Evolutionary conservation across 2,329 filamentous ascomycete species (phyloP).

Genomic region (Colletotrichum tofieldiae): DNA sequence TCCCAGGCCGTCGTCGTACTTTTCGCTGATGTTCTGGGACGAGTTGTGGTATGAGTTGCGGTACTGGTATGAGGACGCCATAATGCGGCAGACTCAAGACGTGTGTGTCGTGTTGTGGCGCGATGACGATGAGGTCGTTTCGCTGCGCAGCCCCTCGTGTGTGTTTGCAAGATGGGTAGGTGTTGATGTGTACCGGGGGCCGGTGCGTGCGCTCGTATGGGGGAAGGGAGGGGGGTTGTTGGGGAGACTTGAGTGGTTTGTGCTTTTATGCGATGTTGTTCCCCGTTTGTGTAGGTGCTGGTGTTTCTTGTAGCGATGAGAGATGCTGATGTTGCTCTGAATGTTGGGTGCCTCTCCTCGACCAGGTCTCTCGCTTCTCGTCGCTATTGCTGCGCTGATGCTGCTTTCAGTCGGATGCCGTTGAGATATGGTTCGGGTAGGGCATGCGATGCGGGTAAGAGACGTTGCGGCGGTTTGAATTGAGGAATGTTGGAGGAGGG

Average conservation of each 20-base stretch:
- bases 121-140: slow-evolving; percentile 28
- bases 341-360: slow-evolving; percentile 15
- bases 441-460: slow-evolving; percentile 27
- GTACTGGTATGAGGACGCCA: slow-evolving; percentile 68
- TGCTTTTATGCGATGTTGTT: slow-evolving; percentile 41
- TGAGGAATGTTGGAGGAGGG: slow-evolving; percentile 41
- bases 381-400: slow-evolving; percentile 3
- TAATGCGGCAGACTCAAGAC: slow-evolving; percentile 48
- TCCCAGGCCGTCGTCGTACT: slow-evolving; percentile 54
- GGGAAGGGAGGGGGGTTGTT: slow-evolving; percentile 24
- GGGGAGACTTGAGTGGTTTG: slow-evolving; percentile 26
- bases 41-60: slow-evolving; percentile 69
- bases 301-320: slow-evolving; percentile 4
- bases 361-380: not conserved
- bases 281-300: slow-evolving; percentile 31
- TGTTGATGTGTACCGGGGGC: slow-evolving; percentile 26
- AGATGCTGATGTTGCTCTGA: slow-evolving; percentile 1
- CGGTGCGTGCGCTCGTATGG: slow-evolving; percentile 30
- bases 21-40: slow-evolving; percentile 57
- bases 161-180: slow-evolving; percentile 23
- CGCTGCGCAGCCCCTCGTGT: slow-evolving; percentile 32
- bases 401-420: slow-evolving; percentile 34
- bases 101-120: slow-evolving; percentile 13
- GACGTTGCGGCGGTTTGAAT: slow-evolving; percentile 35
- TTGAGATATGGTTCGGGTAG: slow-evolving; percentile 28